These are phyloP conservation scores for Puya raimondii DNA, from an alignment of 176 grass and related monocot genomes.

Conservation along the genomic window DNA sequence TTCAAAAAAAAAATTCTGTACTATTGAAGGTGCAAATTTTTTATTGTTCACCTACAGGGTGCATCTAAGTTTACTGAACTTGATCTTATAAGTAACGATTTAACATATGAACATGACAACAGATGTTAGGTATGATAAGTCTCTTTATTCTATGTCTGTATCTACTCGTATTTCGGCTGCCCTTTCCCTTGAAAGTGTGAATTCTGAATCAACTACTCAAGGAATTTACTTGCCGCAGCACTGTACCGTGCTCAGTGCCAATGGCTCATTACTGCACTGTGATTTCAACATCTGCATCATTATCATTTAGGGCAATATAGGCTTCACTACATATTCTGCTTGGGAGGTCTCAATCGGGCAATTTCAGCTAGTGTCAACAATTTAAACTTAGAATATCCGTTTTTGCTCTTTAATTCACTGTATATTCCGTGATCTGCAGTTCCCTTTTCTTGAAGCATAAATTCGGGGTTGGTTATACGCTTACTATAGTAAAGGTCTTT, in stretches of 20 bases:
- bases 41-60: neutral
- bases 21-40: neutral
- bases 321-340: too few species aligned
- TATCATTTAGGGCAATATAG: too few species aligned
- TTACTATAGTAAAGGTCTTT: constrained; percentile 43
- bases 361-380: neutral
- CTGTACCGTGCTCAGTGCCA: too few species aligned
- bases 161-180: too few species aligned
- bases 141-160: neutral
- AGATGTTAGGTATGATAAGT: neutral
- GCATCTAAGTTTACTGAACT: neutral
- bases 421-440: constrained; percentile 21
- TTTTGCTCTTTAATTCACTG: constrained; percentile 6
- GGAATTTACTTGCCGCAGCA: too few species aligned
- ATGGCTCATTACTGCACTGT: too few species aligned
- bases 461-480: constrained; percentile 42
- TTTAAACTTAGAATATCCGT: neutral
- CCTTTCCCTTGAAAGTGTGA: too few species aligned
- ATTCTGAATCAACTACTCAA: too few species aligned
- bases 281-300: too few species aligned
- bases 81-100: neutral
- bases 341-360: neutral
- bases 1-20: neutral
- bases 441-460: constrained; percentile 47
- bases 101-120: neutral